A percentile compares a stretch with the other conserved stretches of the same genome.
phyloP scores from a whole-genome alignment of 148 eudicot genomes.

The Fagopyrum homotropicum region DNA sequence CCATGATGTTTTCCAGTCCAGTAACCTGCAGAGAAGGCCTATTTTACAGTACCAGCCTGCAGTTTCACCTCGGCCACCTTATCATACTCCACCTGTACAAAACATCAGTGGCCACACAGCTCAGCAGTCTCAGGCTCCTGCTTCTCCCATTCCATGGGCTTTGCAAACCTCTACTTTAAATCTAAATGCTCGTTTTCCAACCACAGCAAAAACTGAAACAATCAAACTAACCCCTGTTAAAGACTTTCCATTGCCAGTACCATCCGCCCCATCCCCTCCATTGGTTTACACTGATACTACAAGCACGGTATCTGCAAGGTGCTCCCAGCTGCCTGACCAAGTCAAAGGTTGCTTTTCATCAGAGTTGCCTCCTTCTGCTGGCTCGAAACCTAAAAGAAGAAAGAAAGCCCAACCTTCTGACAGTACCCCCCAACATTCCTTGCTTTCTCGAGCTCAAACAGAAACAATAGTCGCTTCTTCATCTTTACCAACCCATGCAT shows the following conservation, averaged over 20 bases:
- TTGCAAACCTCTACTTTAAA: conserved; percentile 48
- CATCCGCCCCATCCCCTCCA: conserved; percentile 29
- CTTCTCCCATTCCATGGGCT: conserved; percentile 58
- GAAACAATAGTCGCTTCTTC: conserved; percentile 16
- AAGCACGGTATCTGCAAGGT: conserved; percentile 26
- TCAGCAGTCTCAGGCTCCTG: conserved; percentile 66
- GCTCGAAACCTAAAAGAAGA: conserved; percentile 65
- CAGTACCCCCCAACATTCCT: conserved; percentile 21
- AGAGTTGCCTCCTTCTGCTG: conserved; percentile 33
- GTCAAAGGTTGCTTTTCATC: conserved; percentile 22
- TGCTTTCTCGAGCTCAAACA: conserved; percentile 13
- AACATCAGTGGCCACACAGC: conserved; percentile 45
- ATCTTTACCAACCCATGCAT: conserved; percentile 18
- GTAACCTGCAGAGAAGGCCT: conserved; percentile 38
- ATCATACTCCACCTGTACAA: conserved; percentile 52
- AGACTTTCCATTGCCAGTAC: conserved; percentile 34
- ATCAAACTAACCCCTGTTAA: conserved; percentile 55
- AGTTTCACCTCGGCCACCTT: conserved; percentile 54
- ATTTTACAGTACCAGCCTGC: conserved; percentile 52
- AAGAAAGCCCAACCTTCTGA: conserved; percentile 46
- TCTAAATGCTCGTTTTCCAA: conserved; percentile 37
- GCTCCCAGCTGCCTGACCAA: conserved; percentile 28
- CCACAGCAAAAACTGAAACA: conserved; percentile 52
- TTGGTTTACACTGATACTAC: conserved; percentile 28
- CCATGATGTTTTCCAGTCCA: conserved; percentile 39